Evolutionary conservation across 768 basidiomycete genomes (phyloP).

Genomic region (Cyathus striatus): DNA sequence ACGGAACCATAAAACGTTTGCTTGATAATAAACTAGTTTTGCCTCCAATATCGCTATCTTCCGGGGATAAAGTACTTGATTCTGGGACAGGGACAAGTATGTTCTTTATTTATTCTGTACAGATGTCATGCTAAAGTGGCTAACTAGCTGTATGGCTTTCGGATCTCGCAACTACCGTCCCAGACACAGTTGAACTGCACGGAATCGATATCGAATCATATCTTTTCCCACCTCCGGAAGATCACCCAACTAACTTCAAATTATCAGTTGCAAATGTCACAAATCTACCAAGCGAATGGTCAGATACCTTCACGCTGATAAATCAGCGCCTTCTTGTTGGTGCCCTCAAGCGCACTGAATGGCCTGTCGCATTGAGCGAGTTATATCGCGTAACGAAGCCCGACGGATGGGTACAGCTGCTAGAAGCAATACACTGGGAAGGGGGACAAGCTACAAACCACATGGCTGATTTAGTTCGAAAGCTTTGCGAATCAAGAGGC

Average conservation of each 20-base stretch:
- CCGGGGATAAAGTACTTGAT: not conserved
- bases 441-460: too few species aligned
- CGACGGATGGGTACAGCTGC: constrained; percentile 2
- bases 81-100: not conserved
- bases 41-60: not conserved
- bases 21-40: not conserved
- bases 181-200: not conserved
- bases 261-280: not conserved
- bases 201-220: too few species aligned
- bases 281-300: constrained; percentile 1
- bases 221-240: not conserved
- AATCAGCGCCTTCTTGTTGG: constrained; percentile 1
- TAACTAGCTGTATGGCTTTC: not conserved
- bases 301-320: not conserved
- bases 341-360: not conserved
- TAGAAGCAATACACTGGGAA: not conserved
- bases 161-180: not conserved
- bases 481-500: too few species aligned
- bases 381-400: not conserved
- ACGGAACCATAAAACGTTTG: not conserved
- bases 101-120: not conserved
- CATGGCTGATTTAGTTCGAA: too few species aligned
- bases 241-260: not conserved
- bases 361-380: not conserved
- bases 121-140: not conserved